Evolutionary conservation across 495 filamentous ascomycete genomes (phyloP).

Genomic region (Extremus antarcticus): DNA sequence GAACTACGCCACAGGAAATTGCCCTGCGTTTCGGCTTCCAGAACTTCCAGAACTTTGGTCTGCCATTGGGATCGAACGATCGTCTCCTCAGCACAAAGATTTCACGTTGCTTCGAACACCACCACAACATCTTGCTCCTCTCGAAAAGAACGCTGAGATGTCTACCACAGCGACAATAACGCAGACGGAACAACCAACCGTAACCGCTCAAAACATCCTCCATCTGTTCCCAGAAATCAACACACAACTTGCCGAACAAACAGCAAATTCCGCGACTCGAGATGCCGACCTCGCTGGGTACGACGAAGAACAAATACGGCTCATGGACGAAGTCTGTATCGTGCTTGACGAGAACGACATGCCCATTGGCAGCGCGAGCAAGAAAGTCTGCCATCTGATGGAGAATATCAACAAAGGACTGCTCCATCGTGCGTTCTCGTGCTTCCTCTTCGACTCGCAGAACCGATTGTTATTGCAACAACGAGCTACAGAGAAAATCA

Average conservation of each 20-base stretch:
- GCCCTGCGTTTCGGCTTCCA: background rate
- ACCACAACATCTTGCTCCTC: background rate
- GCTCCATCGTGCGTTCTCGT: constrained; percentile 92
- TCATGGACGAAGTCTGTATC: constrained; percentile 99
- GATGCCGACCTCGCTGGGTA: constrained; percentile 60
- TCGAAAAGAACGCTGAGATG: constrained; percentile 2
- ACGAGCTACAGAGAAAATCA: constrained; percentile 94
- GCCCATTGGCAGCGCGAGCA: constrained; percentile 93
- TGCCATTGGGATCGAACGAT: background rate
- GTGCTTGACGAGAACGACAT: constrained; percentile 84
- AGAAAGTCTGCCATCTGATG: constrained; percentile 98
- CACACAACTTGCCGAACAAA: constrained; percentile 52
- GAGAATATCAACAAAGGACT: constrained; percentile 92
- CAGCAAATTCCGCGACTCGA: constrained; percentile 25
- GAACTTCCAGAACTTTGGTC: too few relatives aligned
- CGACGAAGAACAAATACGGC: constrained; percentile 90
- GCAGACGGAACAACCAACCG: constrained; percentile 51
- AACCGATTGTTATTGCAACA: constrained; percentile 89
- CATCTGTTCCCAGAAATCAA: constrained; percentile 92
- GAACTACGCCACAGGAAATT: too few relatives aligned
- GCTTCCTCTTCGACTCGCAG: constrained; percentile 88
- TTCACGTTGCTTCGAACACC: background rate
- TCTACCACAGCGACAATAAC: constrained; percentile 26
- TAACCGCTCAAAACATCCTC: constrained; percentile 78
- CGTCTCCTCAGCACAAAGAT: too few relatives aligned